phyloP scores from a whole-genome alignment of 192 early-diverging fungal genomes.

The Fimicolochytrium jonesii region DNA sequence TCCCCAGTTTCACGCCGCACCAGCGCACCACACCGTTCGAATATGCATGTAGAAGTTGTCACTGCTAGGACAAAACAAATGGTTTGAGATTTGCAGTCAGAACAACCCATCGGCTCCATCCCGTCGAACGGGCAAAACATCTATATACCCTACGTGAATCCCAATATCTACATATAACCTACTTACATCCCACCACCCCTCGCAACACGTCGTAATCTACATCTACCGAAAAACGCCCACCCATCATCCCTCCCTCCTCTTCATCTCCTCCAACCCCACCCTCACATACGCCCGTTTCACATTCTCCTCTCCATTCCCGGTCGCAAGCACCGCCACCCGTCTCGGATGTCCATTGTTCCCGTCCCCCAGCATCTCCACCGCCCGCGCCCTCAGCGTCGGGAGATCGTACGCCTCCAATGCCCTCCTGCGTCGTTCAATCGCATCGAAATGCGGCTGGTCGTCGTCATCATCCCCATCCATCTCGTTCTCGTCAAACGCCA shows the following conservation, averaged over 20 bases:
- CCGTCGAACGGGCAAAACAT: too few species aligned
- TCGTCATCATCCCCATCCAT: too few species aligned
- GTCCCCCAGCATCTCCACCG: constrained; percentile 5
- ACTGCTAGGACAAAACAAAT: too few species aligned
- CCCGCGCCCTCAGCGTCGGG: constrained; percentile 19
- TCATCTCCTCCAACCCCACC: background rate
- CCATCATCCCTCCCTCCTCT: background rate
- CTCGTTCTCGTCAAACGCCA: constrained; percentile 41
- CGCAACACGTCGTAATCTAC: too few species aligned
- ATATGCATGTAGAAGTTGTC: too few species aligned
- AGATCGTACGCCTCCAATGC: constrained; percentile 13
- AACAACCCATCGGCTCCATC: too few species aligned
- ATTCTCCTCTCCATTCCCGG: constrained; percentile 32
- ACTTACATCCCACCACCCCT: too few species aligned
- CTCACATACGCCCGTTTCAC: background rate
- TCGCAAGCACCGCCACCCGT: constrained; percentile 28
- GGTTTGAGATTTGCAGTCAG: too few species aligned
- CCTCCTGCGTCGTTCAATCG: background rate
- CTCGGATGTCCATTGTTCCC: constrained; percentile 19
- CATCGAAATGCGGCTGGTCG: constrained; percentile 21
- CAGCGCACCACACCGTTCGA: too few species aligned
- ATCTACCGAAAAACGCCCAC: background rate
- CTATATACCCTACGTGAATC: background rate
- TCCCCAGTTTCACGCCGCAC: too few species aligned
- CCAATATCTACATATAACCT: background rate